Conservation (phyloP, 345 rosid species). For the Cardiospermum halicacabum region DNA sequence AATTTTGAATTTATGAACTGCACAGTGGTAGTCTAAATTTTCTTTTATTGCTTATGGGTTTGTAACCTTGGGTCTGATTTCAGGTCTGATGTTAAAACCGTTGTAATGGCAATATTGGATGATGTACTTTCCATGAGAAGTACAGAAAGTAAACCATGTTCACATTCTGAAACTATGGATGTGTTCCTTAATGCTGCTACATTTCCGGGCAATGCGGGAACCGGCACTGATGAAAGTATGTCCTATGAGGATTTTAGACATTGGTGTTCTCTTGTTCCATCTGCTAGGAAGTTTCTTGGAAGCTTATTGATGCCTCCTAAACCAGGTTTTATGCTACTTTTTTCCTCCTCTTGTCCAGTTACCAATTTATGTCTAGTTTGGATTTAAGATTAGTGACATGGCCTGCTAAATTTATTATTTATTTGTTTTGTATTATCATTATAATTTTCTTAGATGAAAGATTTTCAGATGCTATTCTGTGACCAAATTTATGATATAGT, state of each 20-base stretch:
- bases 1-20: neutral
- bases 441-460: too few relatives aligned
- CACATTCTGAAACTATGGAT: constrained; percentile 33
- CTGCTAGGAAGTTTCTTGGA: constrained; percentile 77
- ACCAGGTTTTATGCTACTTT: constrained; percentile 44
- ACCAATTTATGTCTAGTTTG: neutral
- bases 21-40: neutral
- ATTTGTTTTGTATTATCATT: too few relatives aligned
- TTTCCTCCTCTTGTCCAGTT: constrained; percentile 1
- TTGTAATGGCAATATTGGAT: constrained; percentile 38
- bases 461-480: too few relatives aligned
- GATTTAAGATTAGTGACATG: too few relatives aligned
- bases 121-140: constrained; percentile 34
- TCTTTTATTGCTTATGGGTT: constrained; percentile 14
- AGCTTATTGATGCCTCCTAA: constrained; percentile 60
- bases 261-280: constrained; percentile 66
- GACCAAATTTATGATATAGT: neutral
- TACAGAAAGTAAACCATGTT: constrained; percentile 34
- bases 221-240: constrained; percentile 45
- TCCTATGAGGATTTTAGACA: constrained; percentile 69
- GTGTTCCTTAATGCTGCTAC: constrained; percentile 56
- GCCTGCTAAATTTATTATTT: too few relatives aligned
- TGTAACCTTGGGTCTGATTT: constrained; percentile 13
- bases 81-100: constrained; percentile 79
- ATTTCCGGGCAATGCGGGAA: constrained; percentile 43